Conservation (phyloP, 257 asterid genomes). For the Jaltomata sinuosa region DNA sequence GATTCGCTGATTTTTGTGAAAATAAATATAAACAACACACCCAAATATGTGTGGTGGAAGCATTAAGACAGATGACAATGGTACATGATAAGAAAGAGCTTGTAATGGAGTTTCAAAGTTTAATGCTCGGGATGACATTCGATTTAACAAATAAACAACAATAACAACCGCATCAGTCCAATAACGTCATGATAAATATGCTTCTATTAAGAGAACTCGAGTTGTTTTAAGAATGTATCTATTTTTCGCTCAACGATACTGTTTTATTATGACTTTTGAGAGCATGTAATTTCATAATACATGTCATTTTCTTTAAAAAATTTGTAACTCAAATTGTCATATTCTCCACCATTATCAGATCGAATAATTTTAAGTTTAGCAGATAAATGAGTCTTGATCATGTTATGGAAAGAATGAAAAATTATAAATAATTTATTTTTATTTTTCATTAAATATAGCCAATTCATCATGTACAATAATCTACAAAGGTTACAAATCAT, state of each 20-base stretch:
- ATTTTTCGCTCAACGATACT: not conserved
- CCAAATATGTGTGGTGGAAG: not conserved
- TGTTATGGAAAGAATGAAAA: not conserved
- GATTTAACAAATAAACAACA: not conserved
- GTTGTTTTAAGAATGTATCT: not conserved
- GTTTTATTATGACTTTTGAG: not conserved
- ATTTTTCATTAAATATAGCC: not conserved
- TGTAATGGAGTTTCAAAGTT: no score
- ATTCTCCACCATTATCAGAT: not conserved
- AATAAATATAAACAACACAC: not conserved
- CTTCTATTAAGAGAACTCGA: no score
- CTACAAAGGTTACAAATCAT: not conserved
- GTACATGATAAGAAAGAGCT: no score
- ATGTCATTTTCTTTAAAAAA: not conserved
- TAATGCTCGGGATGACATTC: not conserved
- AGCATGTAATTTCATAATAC: not conserved
- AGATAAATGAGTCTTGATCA: not conserved
- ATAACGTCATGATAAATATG: not conserved
- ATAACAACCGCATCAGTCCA: not conserved
- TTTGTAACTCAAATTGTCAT: not conserved
- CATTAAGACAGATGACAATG: not conserved
- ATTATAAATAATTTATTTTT: not conserved
- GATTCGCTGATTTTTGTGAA: not conserved
- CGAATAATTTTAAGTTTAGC: not conserved
- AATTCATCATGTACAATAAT: not conserved